Base-by-base conservation (phyloP, 163 green algal genomes). In the Volvox carteri region DNA sequence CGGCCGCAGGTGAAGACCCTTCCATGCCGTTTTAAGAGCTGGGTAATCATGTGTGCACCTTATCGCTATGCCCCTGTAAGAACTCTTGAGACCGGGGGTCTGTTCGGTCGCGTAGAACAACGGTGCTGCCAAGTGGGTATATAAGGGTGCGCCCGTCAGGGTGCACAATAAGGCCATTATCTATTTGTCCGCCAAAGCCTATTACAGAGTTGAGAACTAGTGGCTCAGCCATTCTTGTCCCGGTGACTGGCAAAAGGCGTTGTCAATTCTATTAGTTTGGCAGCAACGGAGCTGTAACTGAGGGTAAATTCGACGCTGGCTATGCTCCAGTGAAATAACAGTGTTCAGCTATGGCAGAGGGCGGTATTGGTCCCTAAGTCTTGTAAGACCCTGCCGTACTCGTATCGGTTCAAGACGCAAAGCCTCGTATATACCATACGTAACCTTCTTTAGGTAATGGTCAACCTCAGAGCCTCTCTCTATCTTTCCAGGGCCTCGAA, bases 21-120 rank as follows among this genome's bases (percentile, higher is more conserved):
- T 23, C 33, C 46, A 42, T 73, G 21, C 4, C 16, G 78, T 46
- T 35, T 37, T 72, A 35, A 72, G 23, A 58, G 60, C 11, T 72
- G 4, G 46, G 14, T 83, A 21, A 18, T 35, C 41, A 77, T 54
- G 16, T 86, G 39, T 62, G 46, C 16, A 94, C 93, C 91, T 96
- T 95, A 90, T 97, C 94, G 44, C 92, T 95, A 84, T 98, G 96
- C 1, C 96, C 96, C 44, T 97, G 93, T 25, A 98, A 90, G 79
- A 98, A 98, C 74, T 96, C 91, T 90, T 97, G 95, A 7, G 89
- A 78, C 23, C 88, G 62, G 1, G 88, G 28, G 68, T 96, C 94
- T 4, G 86, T 78, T 65, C 96, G 95, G 65, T 95, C 86, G 11
- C 94, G 91, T 28, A 98, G 81, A 18, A 98, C 95, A 35, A 98